Evolutionary conservation across 352 stramenopile genomes (phyloP).

Genomic region (Hyaloperonospora brassicae): DNA sequence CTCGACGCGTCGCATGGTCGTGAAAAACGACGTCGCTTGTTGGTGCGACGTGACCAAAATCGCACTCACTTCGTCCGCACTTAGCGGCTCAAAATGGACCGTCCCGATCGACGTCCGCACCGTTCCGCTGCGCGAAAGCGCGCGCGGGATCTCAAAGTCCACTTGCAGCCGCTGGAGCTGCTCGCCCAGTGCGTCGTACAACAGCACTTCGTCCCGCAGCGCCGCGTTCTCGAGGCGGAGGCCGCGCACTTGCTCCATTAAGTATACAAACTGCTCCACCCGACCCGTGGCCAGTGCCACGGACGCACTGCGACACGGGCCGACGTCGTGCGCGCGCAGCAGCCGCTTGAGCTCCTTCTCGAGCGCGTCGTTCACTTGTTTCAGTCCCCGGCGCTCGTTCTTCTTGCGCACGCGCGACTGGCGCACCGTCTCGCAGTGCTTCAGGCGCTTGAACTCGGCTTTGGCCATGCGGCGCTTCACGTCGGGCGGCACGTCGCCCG

Average conservation of each 20-base stretch:
- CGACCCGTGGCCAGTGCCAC: slow-evolving; percentile 38
- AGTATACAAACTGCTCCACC: slow-evolving; percentile 63
- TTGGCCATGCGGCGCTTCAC: slow-evolving; percentile 46
- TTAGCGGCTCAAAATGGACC: slow-evolving; percentile 52
- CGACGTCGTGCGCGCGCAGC: slow-evolving; percentile 28
- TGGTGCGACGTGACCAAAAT: slow-evolving; percentile 72
- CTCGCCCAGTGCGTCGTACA: slow-evolving; percentile 58
- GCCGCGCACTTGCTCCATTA: slow-evolving; percentile 60
- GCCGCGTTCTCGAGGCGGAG: slow-evolving; percentile 38
- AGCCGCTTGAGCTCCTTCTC: slow-evolving; percentile 36
- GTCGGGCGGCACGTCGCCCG: slow-evolving; percentile 35
- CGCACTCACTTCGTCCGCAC: slow-evolving; percentile 33
- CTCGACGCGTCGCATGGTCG: slow-evolving; percentile 35
- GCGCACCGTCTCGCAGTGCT: slow-evolving; percentile 71
- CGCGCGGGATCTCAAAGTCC: slow-evolving; percentile 47
- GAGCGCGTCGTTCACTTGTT: slow-evolving; percentile 48
- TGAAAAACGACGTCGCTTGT: slow-evolving; percentile 65
- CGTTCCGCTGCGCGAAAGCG: slow-evolving; percentile 9
- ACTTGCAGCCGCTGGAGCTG: slow-evolving; percentile 58
- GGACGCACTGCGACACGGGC: slow-evolving; percentile 44
- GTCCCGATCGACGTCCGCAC: slow-evolving; percentile 42
- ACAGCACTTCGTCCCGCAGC: slow-evolving; percentile 44
- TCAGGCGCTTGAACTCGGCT: slow-evolving; percentile 64
- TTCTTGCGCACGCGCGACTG: slow-evolving; percentile 78
- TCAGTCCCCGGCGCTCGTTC: slow-evolving; percentile 46